Conservation (phyloP, 805 yeast species). For the Priceomyces melissophilus region DNA sequence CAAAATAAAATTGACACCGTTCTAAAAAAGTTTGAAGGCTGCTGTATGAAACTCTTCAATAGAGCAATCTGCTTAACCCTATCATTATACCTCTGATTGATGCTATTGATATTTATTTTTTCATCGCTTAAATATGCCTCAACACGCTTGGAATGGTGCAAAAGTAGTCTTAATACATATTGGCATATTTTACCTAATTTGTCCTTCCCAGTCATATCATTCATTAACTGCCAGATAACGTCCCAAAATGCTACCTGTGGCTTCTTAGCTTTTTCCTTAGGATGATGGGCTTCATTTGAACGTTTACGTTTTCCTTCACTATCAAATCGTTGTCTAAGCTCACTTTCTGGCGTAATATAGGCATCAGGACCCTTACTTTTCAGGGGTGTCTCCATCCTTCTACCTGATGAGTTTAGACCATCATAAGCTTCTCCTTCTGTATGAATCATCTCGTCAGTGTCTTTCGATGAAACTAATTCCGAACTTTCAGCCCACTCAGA, state of each 20-base stretch:
- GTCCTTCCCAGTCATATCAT: conserved; percentile 65
- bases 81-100: conserved; percentile 30
- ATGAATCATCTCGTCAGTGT: conserved; percentile 10
- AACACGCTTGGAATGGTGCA: conserved; percentile 43
- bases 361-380: conserved; percentile 5
- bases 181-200: conserved; percentile 64
- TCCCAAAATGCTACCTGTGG: conserved; percentile 28
- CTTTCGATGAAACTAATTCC: conserved; percentile 12
- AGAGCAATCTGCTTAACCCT: conserved; percentile 30
- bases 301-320: conserved; percentile 1
- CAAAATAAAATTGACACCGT: conserved; percentile 33
- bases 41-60: conserved; percentile 29
- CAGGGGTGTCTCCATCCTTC: conserved; percentile 12
- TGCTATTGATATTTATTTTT: conserved; percentile 26
- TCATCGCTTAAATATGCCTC: conserved; percentile 32
- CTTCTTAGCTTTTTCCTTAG: too few relatives aligned
- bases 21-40: conserved; percentile 36
- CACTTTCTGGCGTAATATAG: conserved; percentile 7
- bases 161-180: conserved; percentile 52
- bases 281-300: too few relatives aligned
- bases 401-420: conserved; percentile 10
- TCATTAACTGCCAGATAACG: conserved; percentile 50
- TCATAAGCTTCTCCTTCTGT: conserved; percentile 9
- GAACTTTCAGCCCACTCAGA: conserved; percentile 26
- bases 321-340: conserved; percentile 1